phyloP scores from a whole-genome alignment of 345 rosid species.

The Boechera divaricarpa region DNA sequence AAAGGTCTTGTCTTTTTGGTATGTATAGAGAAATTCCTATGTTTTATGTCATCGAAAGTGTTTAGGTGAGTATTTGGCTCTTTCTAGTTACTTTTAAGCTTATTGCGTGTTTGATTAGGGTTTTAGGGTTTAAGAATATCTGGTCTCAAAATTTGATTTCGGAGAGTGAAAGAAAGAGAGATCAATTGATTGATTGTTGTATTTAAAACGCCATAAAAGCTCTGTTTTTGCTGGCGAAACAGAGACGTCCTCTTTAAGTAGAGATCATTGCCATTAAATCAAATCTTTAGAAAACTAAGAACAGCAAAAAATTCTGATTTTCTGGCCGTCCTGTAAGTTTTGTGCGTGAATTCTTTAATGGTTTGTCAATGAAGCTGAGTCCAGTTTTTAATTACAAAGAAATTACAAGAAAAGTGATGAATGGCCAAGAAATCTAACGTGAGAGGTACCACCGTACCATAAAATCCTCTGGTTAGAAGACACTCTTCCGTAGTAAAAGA shows the following conservation, averaged over 20 bases:
- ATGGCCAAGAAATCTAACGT: too few species aligned
- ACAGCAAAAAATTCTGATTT: not conserved
- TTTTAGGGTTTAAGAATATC: conserved; percentile 32
- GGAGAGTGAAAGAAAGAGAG: conserved; percentile 23
- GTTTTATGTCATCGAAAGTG: conserved; percentile 23
- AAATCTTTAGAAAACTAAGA: not conserved
- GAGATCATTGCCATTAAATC: not conserved
- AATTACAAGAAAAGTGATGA: too few species aligned
- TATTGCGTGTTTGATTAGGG: conserved; percentile 33
- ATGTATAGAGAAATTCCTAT: conserved; percentile 29
- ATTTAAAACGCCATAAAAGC: conserved; percentile 21
- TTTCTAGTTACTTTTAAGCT: conserved; percentile 2
- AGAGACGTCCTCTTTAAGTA: not conserved
- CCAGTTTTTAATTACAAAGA: not conserved
- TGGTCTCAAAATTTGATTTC: conserved; percentile 6
- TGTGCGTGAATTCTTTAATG: conserved; percentile 4
- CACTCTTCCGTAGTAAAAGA: not conserved
- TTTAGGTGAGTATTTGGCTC: conserved; percentile 19
- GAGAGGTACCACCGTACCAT: too few species aligned
- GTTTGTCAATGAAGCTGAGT: conserved; percentile 13
- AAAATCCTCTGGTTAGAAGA: too few species aligned
- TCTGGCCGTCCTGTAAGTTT: not conserved
- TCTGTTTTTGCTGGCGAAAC: not conserved
- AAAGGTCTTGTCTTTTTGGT: conserved; percentile 28
- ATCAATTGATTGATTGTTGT: conserved; percentile 28